These are phyloP conservation scores for Entrophospora sp. DNA, from an alignment of 192 early-diverging fungal species.

Conservation along the genomic window DNA sequence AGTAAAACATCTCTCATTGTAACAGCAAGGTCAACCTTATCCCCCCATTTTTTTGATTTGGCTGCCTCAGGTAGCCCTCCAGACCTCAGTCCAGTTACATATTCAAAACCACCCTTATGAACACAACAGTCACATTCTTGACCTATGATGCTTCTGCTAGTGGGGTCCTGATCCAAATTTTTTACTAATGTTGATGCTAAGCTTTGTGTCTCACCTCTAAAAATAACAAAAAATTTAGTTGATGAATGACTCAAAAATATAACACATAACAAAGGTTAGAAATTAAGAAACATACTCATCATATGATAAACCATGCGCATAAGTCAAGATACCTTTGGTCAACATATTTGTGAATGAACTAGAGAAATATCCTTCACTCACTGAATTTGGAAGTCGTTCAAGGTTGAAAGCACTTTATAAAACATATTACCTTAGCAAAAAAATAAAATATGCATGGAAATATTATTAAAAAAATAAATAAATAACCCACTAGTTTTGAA, in stretches of 20 bases:
- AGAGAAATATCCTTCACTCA: not conserved
- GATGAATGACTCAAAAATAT: not conserved
- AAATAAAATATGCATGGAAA: not conserved
- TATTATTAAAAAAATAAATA: too few relatives aligned
- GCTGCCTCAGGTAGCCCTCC: not conserved
- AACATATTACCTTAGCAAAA: not conserved
- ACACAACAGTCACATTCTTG: not conserved
- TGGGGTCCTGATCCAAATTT: not conserved
- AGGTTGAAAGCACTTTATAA: constrained; percentile 2
- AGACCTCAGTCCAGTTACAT: constrained; percentile 1
- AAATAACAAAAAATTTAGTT: not conserved
- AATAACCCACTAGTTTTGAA: constrained; percentile 14
- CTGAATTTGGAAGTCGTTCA: not conserved
- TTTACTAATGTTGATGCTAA: constrained; percentile 3
- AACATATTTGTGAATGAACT: constrained; percentile 5
- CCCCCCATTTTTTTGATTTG: constrained; percentile 16
- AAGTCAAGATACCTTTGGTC: constrained; percentile 10
- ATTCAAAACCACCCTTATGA: not conserved
- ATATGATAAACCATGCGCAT: not conserved
- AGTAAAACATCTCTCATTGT: not conserved
- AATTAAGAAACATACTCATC: constrained; percentile 8
- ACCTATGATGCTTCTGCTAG: constrained; percentile 8
- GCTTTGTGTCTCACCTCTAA: not conserved
- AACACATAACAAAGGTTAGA: constrained; percentile 2
- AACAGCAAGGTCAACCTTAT: constrained; percentile 1